phyloP scores from a whole-genome alignment of 2,329 filamentous ascomycete species.

The Arthrobotrys entomopaga region DNA sequence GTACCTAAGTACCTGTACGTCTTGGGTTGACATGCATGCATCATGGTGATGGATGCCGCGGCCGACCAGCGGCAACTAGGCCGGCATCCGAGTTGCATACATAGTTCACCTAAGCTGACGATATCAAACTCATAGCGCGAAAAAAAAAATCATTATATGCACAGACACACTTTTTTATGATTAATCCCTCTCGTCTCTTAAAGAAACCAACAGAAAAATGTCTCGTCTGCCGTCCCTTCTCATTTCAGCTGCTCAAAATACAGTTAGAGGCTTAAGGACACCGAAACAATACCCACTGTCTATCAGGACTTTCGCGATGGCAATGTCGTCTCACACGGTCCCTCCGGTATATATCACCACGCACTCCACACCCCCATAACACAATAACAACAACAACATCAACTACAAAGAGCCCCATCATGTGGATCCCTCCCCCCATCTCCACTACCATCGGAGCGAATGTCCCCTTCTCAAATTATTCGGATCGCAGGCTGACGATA shows the following conservation, averaged over 20 bases:
- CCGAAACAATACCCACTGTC: constrained; percentile 54
- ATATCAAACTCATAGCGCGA: constrained; percentile 45
- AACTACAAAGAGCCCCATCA: constrained; percentile 28
- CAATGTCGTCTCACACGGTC: constrained; percentile 48
- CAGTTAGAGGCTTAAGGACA: constrained; percentile 47
- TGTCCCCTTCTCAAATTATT: background rate
- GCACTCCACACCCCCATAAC: constrained; percentile 1
- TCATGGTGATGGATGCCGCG: background rate
- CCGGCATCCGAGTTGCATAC: background rate
- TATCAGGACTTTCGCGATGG: constrained; percentile 51
- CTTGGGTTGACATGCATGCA: background rate
- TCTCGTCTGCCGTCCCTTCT: constrained; percentile 54
- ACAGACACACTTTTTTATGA: constrained; percentile 41
- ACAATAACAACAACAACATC: no score
- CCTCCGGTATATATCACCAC: constrained; percentile 39
- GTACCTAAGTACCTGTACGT: constrained; percentile 16
- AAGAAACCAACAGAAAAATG: constrained; percentile 47
- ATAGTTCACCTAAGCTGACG: constrained; percentile 33
- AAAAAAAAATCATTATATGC: constrained; percentile 32
- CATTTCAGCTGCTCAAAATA: constrained; percentile 50
- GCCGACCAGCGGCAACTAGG: background rate
- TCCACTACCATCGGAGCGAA: constrained; percentile 7
- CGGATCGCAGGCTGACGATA: constrained; percentile 27
- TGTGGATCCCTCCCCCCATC: constrained; percentile 27
- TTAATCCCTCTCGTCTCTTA: background rate